Conservation (phyloP, 1,139 yeast genomes). For the Hemisphaericaspora xylofermentans region DNA sequence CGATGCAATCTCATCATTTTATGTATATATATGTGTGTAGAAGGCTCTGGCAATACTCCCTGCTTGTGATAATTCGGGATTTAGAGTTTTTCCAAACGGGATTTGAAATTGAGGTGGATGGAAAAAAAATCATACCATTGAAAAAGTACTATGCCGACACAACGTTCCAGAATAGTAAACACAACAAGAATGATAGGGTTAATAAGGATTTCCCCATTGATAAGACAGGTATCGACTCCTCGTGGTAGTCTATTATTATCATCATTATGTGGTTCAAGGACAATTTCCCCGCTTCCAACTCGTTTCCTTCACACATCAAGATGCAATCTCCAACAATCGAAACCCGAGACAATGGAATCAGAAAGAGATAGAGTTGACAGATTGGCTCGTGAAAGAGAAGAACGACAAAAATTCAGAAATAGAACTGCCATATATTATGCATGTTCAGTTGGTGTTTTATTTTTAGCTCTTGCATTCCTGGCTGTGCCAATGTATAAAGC, state of each 20-base stretch:
- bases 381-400: constrained; percentile 26
- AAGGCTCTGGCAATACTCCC: not conserved
- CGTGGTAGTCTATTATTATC: not conserved
- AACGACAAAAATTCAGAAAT: constrained; percentile 32
- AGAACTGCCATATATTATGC: constrained; percentile 69
- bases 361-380: constrained; percentile 18
- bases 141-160: not conserved
- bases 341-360: constrained; percentile 10
- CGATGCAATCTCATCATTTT: not conserved
- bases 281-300: not conserved
- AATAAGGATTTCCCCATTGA: not conserved
- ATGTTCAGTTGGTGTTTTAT: constrained; percentile 66
- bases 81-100: not conserved
- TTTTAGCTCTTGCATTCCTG: constrained; percentile 80
- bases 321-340: constrained; percentile 2
- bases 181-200: not conserved
- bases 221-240: not conserved
- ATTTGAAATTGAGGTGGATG: not conserved
- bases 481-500: constrained; percentile 93
- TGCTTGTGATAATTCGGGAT: too few species aligned
- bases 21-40: not conserved
- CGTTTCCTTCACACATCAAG: constrained; percentile 1
- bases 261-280: not conserved
- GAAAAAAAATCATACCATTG: constrained; percentile 1
- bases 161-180: not conserved